Evolutionary conservation across 306 rosid species (phyloP).

Genomic region (Cicer chorassanicum): DNA sequence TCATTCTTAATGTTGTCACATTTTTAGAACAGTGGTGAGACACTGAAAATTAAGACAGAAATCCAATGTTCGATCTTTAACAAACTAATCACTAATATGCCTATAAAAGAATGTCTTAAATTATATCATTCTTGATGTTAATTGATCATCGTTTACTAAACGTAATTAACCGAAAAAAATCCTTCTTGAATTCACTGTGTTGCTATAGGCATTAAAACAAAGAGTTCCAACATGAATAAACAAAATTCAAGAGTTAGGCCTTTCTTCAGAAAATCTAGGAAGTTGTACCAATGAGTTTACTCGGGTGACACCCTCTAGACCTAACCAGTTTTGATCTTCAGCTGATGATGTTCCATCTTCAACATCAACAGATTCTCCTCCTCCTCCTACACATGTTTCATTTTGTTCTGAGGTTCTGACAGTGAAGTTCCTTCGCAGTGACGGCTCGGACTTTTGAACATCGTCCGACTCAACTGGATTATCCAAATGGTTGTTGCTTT

Average conservation of each 20-base stretch:
- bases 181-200: slow-evolving; percentile 47
- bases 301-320: slow-evolving; percentile 89
- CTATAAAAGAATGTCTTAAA: no score
- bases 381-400: slow-evolving; percentile 46
- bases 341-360: slow-evolving; percentile 54
- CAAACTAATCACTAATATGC: no score
- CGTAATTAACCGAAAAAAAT: slow-evolving; percentile 40
- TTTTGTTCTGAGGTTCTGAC: slow-evolving; percentile 72
- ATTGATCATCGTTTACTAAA: slow-evolving; percentile 32
- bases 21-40: background rate
- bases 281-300: slow-evolving; percentile 99
- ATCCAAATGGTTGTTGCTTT: slow-evolving; percentile 67
- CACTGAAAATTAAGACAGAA: no score
- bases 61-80: no score
- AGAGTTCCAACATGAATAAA: slow-evolving; percentile 40
- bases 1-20: background rate
- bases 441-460: slow-evolving; percentile 79
- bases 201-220: slow-evolving; percentile 48
- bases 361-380: slow-evolving; percentile 45
- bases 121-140: background rate
- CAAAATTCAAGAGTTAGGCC: slow-evolving; percentile 51
- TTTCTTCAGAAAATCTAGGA: slow-evolving; percentile 88
- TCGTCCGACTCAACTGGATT: slow-evolving; percentile 79
- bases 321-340: slow-evolving; percentile 86
- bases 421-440: slow-evolving; percentile 73